A percentile compares a stretch with the other conserved stretches of the same genome.
phyloP scores from a whole-genome alignment of 1,284 basidiomycete genomes.

The Athelia psychrophila region DNA sequence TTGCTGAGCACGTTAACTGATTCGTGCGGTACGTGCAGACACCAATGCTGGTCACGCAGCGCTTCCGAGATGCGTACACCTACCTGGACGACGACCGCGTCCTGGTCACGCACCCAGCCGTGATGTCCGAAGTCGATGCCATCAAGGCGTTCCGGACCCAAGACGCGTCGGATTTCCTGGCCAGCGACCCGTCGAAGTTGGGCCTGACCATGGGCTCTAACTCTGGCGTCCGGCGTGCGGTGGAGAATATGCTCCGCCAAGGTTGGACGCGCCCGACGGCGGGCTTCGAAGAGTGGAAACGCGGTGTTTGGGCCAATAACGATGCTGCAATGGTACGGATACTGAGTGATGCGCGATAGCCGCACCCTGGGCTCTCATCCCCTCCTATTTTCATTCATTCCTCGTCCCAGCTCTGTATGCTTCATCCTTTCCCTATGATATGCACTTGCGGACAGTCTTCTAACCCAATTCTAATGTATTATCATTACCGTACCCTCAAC shows the following conservation, averaged over 20 bases:
- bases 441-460: too few species aligned
- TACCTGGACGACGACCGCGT: conserved; percentile 33
- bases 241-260: conserved; percentile 9
- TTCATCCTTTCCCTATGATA: too few species aligned
- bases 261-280: background rate
- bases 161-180: conserved; percentile 16
- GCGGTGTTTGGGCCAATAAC: background rate
- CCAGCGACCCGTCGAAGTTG: conserved; percentile 2
- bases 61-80: conserved; percentile 29
- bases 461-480: too few species aligned
- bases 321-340: too few species aligned
- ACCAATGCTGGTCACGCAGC: conserved; percentile 32
- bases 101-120: conserved; percentile 32
- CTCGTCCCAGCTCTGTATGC: too few species aligned
- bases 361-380: too few species aligned
- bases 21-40: conserved; percentile 22
- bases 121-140: conserved; percentile 32
- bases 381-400: too few species aligned
- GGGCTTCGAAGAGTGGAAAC: background rate
- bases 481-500: too few species aligned
- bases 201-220: conserved; percentile 4
- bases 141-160: conserved; percentile 30
- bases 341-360: too few species aligned
- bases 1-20: background rate
- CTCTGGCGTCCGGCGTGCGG: conserved; percentile 8